Evolutionary conservation across 2,329 filamentous ascomycete species (phyloP).

Genomic region (Fusarium praegraminearum): DNA sequence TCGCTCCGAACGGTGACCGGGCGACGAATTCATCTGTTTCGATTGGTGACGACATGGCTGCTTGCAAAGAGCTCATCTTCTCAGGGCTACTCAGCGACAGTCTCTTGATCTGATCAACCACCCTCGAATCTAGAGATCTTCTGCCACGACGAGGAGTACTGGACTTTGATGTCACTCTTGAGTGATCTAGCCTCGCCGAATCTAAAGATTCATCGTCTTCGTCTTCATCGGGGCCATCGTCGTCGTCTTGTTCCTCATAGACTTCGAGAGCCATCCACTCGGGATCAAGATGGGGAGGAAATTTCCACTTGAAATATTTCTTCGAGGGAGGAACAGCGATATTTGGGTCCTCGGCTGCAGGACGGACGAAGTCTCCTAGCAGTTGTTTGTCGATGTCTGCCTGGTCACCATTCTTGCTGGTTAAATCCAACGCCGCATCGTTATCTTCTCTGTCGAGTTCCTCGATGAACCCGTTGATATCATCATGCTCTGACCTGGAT

Average conservation of each 20-base stretch:
- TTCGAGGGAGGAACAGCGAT: not conserved
- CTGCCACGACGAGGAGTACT: slow-evolving; percentile 30
- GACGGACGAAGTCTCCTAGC: slow-evolving; percentile 32
- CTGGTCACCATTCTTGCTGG: slow-evolving; percentile 53
- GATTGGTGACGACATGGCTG: slow-evolving; percentile 12
- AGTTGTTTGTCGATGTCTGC: slow-evolving; percentile 62
- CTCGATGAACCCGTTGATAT: slow-evolving; percentile 54
- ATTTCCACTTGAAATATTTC: slow-evolving; percentile 32
- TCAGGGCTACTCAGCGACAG: slow-evolving; percentile 52
- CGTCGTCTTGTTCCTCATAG: slow-evolving; percentile 68
- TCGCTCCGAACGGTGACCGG: slow-evolving; percentile 63
- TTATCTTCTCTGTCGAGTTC: slow-evolving; percentile 51
- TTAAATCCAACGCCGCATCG: slow-evolving; percentile 29
- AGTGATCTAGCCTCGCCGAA: slow-evolving; percentile 49
- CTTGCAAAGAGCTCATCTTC: slow-evolving; percentile 10
- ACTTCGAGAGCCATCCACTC: slow-evolving; percentile 95
- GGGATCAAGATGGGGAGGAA: slow-evolving; percentile 82
- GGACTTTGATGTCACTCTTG: slow-evolving; percentile 26
- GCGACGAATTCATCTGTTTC: slow-evolving; percentile 50
- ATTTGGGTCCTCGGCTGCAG: slow-evolving; percentile 3
- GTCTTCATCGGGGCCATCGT: slow-evolving; percentile 43
- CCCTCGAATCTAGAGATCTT: slow-evolving; percentile 53
- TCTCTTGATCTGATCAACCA: slow-evolving; percentile 57
- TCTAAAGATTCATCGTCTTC: slow-evolving; percentile 64
- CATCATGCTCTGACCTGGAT: not conserved